phyloP scores from a whole-genome alignment of 176 grass and related monocot species.

The Leersia perrieri region DNA sequence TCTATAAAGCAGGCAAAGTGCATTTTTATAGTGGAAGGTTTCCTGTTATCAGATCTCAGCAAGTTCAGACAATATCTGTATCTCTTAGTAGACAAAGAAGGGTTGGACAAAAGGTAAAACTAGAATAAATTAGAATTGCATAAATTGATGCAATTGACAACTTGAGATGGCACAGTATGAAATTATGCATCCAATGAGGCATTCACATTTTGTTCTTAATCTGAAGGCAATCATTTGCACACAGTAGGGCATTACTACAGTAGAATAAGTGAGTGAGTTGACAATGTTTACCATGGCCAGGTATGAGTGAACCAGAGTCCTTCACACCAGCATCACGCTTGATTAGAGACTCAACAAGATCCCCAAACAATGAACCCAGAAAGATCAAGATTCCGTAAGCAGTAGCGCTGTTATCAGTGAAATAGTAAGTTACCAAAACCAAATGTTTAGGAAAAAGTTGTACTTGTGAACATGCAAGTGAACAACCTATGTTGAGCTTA shows the following conservation, averaged over 20 bases:
- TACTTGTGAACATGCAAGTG: neutral
- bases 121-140: neutral
- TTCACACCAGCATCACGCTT: conserved; percentile 98
- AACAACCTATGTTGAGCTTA: neutral
- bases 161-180: neutral
- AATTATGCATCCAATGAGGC: neutral
- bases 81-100: neutral
- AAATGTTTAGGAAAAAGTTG: conserved; percentile 13
- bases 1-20: neutral
- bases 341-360: conserved; percentile 91
- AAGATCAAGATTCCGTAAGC: conserved; percentile 87
- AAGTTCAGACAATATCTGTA: neutral
- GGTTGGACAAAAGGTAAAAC: neutral
- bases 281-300: conserved; percentile 76
- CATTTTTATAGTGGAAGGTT: neutral
- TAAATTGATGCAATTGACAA: neutral
- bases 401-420: conserved; percentile 59
- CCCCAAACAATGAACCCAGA: conserved; percentile 81
- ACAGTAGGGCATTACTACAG: neutral
- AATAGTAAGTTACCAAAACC: conserved; percentile 34
- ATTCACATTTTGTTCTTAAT: neutral
- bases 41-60: neutral
- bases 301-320: conserved; percentile 95
- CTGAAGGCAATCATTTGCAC: neutral
- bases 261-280: conserved; percentile 4